A percentile compares a stretch with the other conserved stretches of the same genome.
phyloP scores from a whole-genome alignment of 768 basidiomycete species.

The Harrya chromipes region DNA sequence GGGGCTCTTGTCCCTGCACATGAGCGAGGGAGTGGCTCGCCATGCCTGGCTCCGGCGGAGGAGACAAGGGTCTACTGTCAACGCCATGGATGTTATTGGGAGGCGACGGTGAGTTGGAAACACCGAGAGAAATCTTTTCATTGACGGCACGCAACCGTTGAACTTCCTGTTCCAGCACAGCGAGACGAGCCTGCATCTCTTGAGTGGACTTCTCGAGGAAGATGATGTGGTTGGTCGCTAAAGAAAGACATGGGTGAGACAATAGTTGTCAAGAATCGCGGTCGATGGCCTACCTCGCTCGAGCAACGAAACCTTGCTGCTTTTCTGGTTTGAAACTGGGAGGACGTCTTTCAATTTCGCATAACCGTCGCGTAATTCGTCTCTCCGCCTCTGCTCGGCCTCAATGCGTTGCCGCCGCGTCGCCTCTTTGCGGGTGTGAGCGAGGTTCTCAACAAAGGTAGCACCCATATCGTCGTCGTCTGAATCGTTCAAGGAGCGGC shows the following conservation, averaged over 20 bases:
- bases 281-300: conserved; percentile 66
- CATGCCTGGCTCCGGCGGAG: conserved; percentile 55
- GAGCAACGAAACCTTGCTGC: conserved; percentile 84
- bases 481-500: conserved; percentile 68
- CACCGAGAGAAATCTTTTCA: conserved; percentile 76
- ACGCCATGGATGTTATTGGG: conserved; percentile 39
- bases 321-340: conserved; percentile 85
- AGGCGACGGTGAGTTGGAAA: conserved; percentile 56
- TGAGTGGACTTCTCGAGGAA: conserved; percentile 70
- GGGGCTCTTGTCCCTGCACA: conserved; percentile 57
- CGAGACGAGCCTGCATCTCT: conserved; percentile 66
- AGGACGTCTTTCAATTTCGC: conserved; percentile 84
- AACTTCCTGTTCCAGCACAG: conserved; percentile 65
- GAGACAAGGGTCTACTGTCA: conserved; percentile 56
- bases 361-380: conserved; percentile 89
- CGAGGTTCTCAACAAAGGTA: conserved; percentile 65
- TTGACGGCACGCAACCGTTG: conserved; percentile 69
- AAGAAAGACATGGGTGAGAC: conserved; percentile 13
- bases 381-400: conserved; percentile 85
- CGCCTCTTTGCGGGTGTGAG: conserved; percentile 78
- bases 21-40: conserved; percentile 49
- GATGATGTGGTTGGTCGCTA: conserved; percentile 79
- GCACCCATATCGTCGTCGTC: conserved; percentile 76
- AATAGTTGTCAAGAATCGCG: background rate
- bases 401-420: conserved; percentile 82